Evolutionary conservation across 2,329 filamentous ascomycete genomes (phyloP).

Genomic region (Diaporthe amygdali): DNA sequence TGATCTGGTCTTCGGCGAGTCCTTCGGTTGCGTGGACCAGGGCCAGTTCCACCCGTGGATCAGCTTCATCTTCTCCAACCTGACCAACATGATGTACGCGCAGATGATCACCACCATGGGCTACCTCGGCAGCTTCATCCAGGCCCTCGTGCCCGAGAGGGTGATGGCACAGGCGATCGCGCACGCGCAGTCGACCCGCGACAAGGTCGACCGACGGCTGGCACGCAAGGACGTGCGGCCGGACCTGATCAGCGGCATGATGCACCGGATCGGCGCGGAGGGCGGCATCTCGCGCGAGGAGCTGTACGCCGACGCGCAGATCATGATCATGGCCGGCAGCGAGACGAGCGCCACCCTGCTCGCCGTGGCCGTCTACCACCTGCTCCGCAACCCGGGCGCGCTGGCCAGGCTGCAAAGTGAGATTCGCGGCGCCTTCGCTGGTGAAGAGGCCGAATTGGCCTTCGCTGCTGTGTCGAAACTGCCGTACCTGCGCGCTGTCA

Average conservation of each 20-base stretch:
- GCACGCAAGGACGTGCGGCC: conserved; percentile 21
- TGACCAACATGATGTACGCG: conserved; percentile 30
- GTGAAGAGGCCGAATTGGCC: not conserved
- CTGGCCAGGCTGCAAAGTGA: conserved; percentile 16
- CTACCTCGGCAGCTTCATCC: conserved; percentile 19
- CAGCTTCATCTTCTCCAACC: conserved; percentile 29
- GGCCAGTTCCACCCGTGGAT: conserved; percentile 33
- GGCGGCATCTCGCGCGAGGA: conserved; percentile 21
- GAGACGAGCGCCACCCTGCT: conserved; percentile 28
- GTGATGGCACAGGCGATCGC: conserved; percentile 20
- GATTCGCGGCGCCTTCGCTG: conserved; percentile 13
- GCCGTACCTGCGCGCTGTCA: conserved; percentile 24
- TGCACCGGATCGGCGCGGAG: conserved; percentile 7
- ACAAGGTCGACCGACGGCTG: conserved; percentile 26
- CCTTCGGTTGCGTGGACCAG: conserved; percentile 31
- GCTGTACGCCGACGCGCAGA: conserved; percentile 27
- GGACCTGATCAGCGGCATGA: conserved; percentile 22
- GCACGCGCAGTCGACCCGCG: conserved; percentile 24
- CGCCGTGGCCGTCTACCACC: conserved; percentile 24
- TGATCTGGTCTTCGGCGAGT: conserved; percentile 32
- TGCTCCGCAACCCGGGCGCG: conserved; percentile 23
- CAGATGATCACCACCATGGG: conserved; percentile 26
- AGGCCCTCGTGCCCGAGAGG: conserved; percentile 20
- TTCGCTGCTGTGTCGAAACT: conserved; percentile 23
- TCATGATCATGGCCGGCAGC: conserved; percentile 26